Evolutionary conservation across 1,284 basidiomycete genomes (phyloP), one percentile per base, ranked within the genome.

Genomic region (Jaminaea rosea): DNA sequence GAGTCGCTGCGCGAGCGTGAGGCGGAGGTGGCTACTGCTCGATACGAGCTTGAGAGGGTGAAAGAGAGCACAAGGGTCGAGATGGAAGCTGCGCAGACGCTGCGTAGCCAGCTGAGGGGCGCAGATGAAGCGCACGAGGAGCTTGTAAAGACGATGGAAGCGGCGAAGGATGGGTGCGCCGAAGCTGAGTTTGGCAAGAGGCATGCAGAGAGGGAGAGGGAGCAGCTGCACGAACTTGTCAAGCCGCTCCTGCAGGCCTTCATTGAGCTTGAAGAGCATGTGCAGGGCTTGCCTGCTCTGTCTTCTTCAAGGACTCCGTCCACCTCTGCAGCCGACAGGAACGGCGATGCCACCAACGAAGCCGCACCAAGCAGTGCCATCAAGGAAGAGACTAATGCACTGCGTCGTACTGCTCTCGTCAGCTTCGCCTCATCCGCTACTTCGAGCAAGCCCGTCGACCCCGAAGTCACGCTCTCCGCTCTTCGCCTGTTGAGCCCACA

Each of bases 121-220:
- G 67, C 67, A 2, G 65, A 70, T 27, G 56, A 61, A 19, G 59
- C 63, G 10, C 67, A 68, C 51, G 65, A 65, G 26, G 60, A 62
- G 42, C 60, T 67, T 24, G 56, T 67, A 29, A 50, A 56, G 44
- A 55, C 66, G 47, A 58, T 64, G 52, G 67, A 69, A 13, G 58
- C 47, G 26, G 61, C 64, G 47, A 57, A 53, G 45, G 64, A 63
- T 44, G 47, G 56, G 2, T 58, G 58, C 2, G 47, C 57, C 27
- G 55, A 63, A 37, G 57, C 65, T 8, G 65, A 69, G 45, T 53
- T 55, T 13, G 37, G 58, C 24, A 50, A 58, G 11, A 34, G 61
- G 10, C 60, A 62, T 13, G 53, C 52, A 5, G 62, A 63, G 17
- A 55, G 58, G 10, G 55, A 56, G 46, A 57, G 62, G 36, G 57